Evolutionary conservation across 768 basidiomycete genomes (phyloP).

Genomic region (Leucogyrophana mollusca): DNA sequence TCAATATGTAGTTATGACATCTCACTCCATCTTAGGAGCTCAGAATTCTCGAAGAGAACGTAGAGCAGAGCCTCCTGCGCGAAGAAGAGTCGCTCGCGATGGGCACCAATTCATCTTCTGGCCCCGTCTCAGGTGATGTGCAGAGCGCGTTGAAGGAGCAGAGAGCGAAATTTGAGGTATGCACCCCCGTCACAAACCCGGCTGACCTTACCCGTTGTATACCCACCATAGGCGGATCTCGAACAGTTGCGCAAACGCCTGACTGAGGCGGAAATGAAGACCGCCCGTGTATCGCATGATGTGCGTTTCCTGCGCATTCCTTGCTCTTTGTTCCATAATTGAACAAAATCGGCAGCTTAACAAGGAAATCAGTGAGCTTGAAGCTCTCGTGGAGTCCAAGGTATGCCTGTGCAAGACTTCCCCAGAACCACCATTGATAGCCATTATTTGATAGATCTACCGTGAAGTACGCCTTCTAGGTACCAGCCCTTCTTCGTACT

Average conservation of each 20-base stretch:
- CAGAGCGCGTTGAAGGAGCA: conserved; percentile 48
- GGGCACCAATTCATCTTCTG: conserved; percentile 14
- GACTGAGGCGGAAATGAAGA: conserved; percentile 73
- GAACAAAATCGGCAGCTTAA: too few species aligned
- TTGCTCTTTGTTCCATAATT: too few species aligned
- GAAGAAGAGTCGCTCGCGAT: conserved; percentile 44
- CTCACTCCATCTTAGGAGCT: conserved; percentile 53
- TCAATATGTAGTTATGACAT: conserved; percentile 2
- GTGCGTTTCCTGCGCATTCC: conserved; percentile 50
- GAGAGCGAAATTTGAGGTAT: conserved; percentile 52
- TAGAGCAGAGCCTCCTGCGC: conserved; percentile 56
- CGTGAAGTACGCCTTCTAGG: conserved; percentile 54
- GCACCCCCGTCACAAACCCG: conserved; percentile 7
- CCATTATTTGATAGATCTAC: conserved; percentile 60
- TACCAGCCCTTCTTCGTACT: conserved; percentile 2
- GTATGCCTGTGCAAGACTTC: conserved; percentile 35
- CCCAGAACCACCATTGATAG: too few species aligned
- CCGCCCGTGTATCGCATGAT: conserved; percentile 64
- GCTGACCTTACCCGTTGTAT: neutral
- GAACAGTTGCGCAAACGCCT: conserved; percentile 72
- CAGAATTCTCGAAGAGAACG: conserved; percentile 71
- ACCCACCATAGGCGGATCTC: conserved; percentile 48
- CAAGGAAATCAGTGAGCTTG: conserved; percentile 90
- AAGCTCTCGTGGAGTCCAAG: conserved; percentile 92
- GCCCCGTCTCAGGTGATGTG: conserved; percentile 27